A percentile compares a stretch with the other conserved stretches of the same genome.
Evolutionary conservation across 2,329 filamentous ascomycete genomes (phyloP).

Genomic region (Colletotrichum neosansevieriae): DNA sequence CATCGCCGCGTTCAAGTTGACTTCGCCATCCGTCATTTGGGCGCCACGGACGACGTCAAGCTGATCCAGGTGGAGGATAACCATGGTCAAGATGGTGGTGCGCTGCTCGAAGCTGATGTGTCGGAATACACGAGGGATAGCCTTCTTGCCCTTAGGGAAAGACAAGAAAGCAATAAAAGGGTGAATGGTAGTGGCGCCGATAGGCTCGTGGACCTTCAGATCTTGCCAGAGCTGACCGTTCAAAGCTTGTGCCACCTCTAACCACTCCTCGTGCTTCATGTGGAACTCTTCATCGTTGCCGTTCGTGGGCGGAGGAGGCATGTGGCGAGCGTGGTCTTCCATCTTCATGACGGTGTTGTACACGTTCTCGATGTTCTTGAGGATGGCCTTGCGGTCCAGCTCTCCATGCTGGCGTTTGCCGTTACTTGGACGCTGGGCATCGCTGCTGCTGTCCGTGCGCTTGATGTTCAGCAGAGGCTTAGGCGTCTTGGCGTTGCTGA

Average conservation of each 20-base stretch:
- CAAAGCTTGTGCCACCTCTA: constrained; percentile 75
- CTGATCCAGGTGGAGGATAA: constrained; percentile 91
- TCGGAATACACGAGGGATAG: constrained; percentile 92
- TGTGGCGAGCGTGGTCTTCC: constrained; percentile 89
- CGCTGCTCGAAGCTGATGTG: constrained; percentile 93
- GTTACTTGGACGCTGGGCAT: constrained; percentile 64
- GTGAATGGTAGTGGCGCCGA: constrained; percentile 81
- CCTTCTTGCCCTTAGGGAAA: constrained; percentile 95
- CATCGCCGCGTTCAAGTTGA: constrained; percentile 77
- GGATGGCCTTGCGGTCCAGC: constrained; percentile 83
- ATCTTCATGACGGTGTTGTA: constrained; percentile 92
- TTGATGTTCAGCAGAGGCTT: constrained; percentile 97
- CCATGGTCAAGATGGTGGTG: constrained; percentile 95
- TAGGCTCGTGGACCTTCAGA: constrained; percentile 93
- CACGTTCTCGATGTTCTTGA: constrained; percentile 89
- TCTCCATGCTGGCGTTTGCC: constrained; percentile 53
- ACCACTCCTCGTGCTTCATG: constrained; percentile 83
- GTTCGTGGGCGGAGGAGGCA: constrained; percentile 74
- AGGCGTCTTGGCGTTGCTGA: constrained; percentile 98
- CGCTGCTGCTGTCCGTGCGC: constrained; percentile 77
- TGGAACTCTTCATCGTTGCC: constrained; percentile 76
- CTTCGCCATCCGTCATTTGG: constrained; percentile 79
- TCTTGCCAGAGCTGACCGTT: constrained; percentile 86
- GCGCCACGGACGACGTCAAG: constrained; percentile 90
- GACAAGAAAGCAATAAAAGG: constrained; percentile 97